These are phyloP conservation scores for Pleurotus citrinopileatus DNA, from an alignment of 768 basidiomycete species.

Conservation along the genomic window DNA sequence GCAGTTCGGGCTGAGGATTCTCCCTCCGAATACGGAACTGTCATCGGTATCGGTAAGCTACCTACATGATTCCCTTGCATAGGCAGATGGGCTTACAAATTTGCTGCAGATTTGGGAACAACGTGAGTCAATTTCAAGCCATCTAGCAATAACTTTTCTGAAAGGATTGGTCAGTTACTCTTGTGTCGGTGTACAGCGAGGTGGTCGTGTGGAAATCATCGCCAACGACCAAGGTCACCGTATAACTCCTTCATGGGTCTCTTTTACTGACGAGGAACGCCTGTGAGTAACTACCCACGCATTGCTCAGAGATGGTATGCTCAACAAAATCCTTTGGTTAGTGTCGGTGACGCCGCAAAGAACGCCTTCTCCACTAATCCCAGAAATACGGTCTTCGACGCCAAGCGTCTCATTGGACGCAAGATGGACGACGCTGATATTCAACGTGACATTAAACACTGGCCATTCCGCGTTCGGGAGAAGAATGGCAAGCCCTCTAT, in stretches of 20 bases:
- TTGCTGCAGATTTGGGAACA: conserved; percentile 78
- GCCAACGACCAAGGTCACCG: conserved; percentile 89
- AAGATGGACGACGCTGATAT: conserved; percentile 80
- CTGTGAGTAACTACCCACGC: conserved; percentile 40
- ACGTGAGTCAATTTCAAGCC: conserved; percentile 45
- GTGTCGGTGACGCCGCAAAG: conserved; percentile 94
- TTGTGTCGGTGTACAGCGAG: conserved; percentile 89
- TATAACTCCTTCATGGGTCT: conserved; percentile 87
- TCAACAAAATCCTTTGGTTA: conserved; percentile 14
- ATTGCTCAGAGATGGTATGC: background rate
- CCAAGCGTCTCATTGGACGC: conserved; percentile 92
- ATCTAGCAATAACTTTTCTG: background rate
- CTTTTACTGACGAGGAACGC: conserved; percentile 78
- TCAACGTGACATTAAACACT: conserved; percentile 84
- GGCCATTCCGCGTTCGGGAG: conserved; percentile 82
- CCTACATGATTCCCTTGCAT: background rate
- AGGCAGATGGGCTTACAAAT: conserved; percentile 5
- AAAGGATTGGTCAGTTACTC: conserved; percentile 68
- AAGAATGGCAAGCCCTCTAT: conserved; percentile 81
- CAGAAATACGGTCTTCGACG: conserved; percentile 92
- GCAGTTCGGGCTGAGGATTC: conserved; percentile 62
- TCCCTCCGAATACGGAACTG: conserved; percentile 75
- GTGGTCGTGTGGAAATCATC: conserved; percentile 86
- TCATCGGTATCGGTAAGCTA: conserved; percentile 84
- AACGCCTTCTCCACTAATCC: conserved; percentile 94